Evolutionary conservation across 352 stramenopile genomes (phyloP).

Genomic region (Globisporangium rhizosaccharum): DNA sequence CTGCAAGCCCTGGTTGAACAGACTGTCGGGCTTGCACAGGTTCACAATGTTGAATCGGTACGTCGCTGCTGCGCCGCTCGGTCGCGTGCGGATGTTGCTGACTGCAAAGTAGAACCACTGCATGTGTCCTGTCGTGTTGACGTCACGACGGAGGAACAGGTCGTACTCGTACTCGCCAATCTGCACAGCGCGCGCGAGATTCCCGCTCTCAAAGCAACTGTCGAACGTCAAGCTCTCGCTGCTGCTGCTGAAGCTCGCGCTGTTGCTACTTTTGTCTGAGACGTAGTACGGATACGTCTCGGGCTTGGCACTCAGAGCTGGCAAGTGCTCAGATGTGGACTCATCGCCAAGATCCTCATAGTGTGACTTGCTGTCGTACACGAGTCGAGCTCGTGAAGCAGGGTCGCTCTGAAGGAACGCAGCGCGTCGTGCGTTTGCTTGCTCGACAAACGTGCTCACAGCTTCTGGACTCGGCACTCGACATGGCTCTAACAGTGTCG

Average conservation of each 20-base stretch:
- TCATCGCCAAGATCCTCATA: conserved; percentile 6
- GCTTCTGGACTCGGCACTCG: conserved; percentile 5
- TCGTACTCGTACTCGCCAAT: conserved; percentile 88
- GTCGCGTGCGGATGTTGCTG: conserved; percentile 45
- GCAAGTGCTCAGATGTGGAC: background rate
- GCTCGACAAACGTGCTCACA: conserved; percentile 23
- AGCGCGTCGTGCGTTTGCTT: conserved; percentile 11
- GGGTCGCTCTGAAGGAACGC: conserved; percentile 40
- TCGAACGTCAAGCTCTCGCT: conserved; percentile 80
- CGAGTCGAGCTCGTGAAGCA: conserved; percentile 28
- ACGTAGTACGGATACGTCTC: conserved; percentile 31
- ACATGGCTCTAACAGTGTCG: conserved; percentile 15
- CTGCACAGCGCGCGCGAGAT: conserved; percentile 81
- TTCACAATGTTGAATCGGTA: conserved; percentile 93
- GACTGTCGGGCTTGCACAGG: conserved; percentile 87
- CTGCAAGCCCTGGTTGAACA: conserved; percentile 90
- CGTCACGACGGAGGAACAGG: conserved; percentile 80
- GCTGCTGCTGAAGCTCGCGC: conserved; percentile 12
- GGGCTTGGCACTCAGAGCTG: conserved; percentile 3
- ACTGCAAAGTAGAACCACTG: conserved; percentile 96
- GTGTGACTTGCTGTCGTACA: conserved; percentile 44
- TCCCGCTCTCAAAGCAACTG: conserved; percentile 91
- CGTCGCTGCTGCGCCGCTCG: conserved; percentile 10
- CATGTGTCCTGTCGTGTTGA: conserved; percentile 78
- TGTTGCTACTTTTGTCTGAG: conserved; percentile 16